Evolutionary conservation across 2,329 filamentous ascomycete genomes (phyloP), one percentile per base, ranked within the genome.

Genomic region (Paraconiothyrium brasiliense): DNA sequence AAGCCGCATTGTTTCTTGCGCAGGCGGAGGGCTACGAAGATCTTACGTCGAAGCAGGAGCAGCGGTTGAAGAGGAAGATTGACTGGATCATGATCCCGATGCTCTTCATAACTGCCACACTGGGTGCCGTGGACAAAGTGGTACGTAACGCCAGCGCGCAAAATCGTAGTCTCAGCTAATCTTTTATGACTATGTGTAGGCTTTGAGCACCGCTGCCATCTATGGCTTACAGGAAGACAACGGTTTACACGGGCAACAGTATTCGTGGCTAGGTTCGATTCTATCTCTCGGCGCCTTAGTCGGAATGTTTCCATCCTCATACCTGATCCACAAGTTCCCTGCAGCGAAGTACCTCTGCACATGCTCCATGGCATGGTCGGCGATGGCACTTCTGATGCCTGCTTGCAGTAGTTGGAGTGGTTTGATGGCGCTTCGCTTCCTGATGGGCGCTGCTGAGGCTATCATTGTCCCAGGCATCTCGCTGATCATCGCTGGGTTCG

Each of bases 121-220:
- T 86, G 85, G 68, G 87, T 86, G 58, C 85, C 87, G 80, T 62
- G 7, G 86, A 89, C 71, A 88, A 88, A 69, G 82, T 82, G 1
- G 58, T 62, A 13, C 27, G 27, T 30, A 30, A 30, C 27, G 27
- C 27, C 27, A 6, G 27, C 4, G 6, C 4, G 27, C 27, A 30
- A 6, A 30, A 30, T 30, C 27, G 27, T 4, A 30, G 27, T 30
- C 6, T 30, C 27, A 6, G 6, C 27, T 30, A 30, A 30, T 30
- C 27, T 30, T 2, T 2, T 30, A 6, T 30, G 27, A 4, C 27
- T 30, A 30, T 30, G 27, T 30, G 27, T 30, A 30, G 27, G 27
- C 27, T 6, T 54, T 68, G 67, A 46, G 68, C 60, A 52, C 84
- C 84, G 85, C 85, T 0, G 78, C 84, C 9, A 84, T 87, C 0